Percentiles rank a stretch among this genome's conserved stretches.
These are phyloP conservation scores for Trichocomaceae sp. DNA, from an alignment of 2,329 filamentous ascomycete species.

Conservation along the genomic window DNA sequence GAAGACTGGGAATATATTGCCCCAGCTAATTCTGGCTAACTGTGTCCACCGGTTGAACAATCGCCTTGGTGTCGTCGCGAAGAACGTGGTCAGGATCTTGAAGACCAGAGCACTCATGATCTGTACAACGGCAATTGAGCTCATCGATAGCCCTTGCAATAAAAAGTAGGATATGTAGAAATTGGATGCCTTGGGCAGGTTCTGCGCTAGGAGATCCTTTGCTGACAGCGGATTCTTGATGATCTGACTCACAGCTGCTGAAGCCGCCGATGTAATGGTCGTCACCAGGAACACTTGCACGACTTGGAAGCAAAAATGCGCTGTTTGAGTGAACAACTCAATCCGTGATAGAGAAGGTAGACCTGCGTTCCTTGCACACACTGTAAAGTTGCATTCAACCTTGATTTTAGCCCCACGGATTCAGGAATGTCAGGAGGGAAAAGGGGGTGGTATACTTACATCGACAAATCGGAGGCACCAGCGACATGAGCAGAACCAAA, in stretches of 20 bases:
- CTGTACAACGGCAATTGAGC: constrained; percentile 67
- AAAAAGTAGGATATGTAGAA: constrained; percentile 96
- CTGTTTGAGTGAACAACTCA: constrained; percentile 83
- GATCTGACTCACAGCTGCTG: constrained; percentile 61
- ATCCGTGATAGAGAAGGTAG: constrained; percentile 72
- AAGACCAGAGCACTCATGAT: constrained; percentile 65
- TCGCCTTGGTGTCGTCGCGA: constrained; percentile 64
- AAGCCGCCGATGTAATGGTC: constrained; percentile 74
- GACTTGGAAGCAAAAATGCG: constrained; percentile 67
- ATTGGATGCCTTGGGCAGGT: constrained; percentile 80
- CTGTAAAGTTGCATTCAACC: constrained; percentile 39
- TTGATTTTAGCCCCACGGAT: constrained; percentile 8
- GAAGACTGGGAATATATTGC: constrained; percentile 68
- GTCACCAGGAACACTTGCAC: constrained; percentile 87
- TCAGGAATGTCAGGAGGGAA: too few relatives aligned
- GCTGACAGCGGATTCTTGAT: constrained; percentile 57
- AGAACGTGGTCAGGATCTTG: constrained; percentile 63
- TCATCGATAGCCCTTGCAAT: constrained; percentile 76
- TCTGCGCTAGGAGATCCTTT: constrained; percentile 61
- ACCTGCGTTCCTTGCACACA: constrained; percentile 70
- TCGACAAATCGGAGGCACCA: constrained; percentile 77
- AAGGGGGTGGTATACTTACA: constrained; percentile 44
- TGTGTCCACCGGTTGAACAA: constrained; percentile 69
- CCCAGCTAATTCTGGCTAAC: constrained; percentile 73
- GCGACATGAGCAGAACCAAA: constrained; percentile 75